Percentiles rank a stretch among this genome's conserved stretches.
phyloP scores from a whole-genome alignment of 306 rosid species.

The Begonia fuchsioides region DNA sequence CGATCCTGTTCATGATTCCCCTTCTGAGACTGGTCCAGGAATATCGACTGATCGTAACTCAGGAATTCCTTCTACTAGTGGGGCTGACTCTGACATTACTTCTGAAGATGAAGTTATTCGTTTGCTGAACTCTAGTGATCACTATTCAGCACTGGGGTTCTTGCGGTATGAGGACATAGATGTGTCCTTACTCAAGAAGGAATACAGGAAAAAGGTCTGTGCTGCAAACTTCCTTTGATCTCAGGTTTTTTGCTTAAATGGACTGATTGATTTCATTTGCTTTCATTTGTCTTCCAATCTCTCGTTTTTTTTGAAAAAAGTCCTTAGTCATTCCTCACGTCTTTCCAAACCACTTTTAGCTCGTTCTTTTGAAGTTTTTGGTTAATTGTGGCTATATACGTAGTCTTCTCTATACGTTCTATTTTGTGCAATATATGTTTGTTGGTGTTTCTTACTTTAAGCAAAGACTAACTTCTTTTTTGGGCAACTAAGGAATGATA shows the following conservation, averaged over 20 bases:
- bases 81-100: conserved; percentile 57
- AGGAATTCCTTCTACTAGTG: conserved; percentile 83
- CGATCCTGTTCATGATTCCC: conserved; percentile 42
- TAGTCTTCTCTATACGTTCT: not conserved
- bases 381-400: no score
- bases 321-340: no score
- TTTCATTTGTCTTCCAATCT: no score
- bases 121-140: conserved; percentile 77
- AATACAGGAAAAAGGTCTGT: conserved; percentile 81
- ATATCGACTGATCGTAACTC: conserved; percentile 48
- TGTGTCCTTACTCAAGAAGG: conserved; percentile 67
- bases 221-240: conserved; percentile 7
- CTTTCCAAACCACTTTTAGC: no score
- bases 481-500: no score
- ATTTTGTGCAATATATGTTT: not conserved
- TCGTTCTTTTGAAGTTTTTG: no score
- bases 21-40: conserved; percentile 57
- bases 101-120: conserved; percentile 95
- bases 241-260: no score
- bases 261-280: no score
- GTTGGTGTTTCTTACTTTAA: not conserved
- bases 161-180: conserved; percentile 56
- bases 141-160: conserved; percentile 75
- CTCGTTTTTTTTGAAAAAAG: no score
- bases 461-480: not conserved